Conservation (phyloP, 352 stramenopile species). For the Pythium aristosporum region DNA sequence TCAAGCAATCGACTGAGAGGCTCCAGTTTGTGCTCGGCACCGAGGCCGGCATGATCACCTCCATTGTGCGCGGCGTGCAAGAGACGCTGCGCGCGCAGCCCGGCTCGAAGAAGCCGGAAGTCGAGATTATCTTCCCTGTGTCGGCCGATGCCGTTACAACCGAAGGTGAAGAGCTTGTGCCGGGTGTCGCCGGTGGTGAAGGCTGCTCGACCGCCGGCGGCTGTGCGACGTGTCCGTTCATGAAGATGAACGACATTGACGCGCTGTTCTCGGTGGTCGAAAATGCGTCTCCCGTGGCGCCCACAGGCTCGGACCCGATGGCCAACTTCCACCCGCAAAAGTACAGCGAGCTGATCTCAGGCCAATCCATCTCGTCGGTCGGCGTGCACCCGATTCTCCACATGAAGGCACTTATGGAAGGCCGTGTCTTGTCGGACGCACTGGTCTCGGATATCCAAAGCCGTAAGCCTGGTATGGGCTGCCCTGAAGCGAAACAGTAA, state of each 20-base stretch:
- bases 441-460: constrained; percentile 87
- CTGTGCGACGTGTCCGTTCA: constrained; percentile 97
- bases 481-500: constrained; percentile 44
- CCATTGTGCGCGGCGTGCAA: constrained; percentile 94
- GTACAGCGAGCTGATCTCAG: constrained; percentile 88
- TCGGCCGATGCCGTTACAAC: constrained; percentile 90
- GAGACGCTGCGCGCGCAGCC: constrained; percentile 52
- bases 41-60: constrained; percentile 97
- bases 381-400: constrained; percentile 95
- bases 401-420: constrained; percentile 96
- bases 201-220: constrained; percentile 96
- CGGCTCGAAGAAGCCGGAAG: constrained; percentile 67
- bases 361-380: constrained; percentile 89
- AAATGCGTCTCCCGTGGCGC: constrained; percentile 41
- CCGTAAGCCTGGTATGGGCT: constrained; percentile 51
- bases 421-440: constrained; percentile 73
- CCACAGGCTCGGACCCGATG: constrained; percentile 50
- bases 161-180: constrained; percentile 81
- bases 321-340: constrained; percentile 92
- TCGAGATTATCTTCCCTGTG: constrained; percentile 98
- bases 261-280: constrained; percentile 92
- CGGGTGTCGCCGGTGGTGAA: constrained; percentile 91
- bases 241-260: constrained; percentile 99
- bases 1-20: constrained; percentile 53
- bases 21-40: constrained; percentile 96